These are phyloP conservation scores for Tolypocladium inflatum DNA, from an alignment of 2,329 filamentous ascomycete genomes.

Conservation along the genomic window DNA sequence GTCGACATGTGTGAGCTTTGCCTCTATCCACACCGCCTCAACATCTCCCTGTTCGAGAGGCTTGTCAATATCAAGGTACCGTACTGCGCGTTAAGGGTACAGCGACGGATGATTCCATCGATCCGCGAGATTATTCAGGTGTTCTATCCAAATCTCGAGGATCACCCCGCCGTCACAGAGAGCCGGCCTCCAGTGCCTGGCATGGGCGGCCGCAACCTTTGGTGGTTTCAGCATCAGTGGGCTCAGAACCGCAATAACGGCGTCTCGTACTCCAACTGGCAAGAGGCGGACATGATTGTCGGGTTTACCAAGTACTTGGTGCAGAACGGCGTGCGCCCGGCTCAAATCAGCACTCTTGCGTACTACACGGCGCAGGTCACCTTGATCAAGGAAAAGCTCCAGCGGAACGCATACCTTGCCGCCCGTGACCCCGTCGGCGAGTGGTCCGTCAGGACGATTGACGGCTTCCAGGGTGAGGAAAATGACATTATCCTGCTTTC, in stretches of 20 bases:
- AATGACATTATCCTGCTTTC: slow-evolving; percentile 78
- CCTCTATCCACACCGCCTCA: slow-evolving; percentile 52
- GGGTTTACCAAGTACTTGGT: slow-evolving; percentile 64
- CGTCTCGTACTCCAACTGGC: slow-evolving; percentile 54
- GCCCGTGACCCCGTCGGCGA: slow-evolving; percentile 18
- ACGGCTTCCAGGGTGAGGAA: slow-evolving; percentile 86
- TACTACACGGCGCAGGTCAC: slow-evolving; percentile 84
- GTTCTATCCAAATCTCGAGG: slow-evolving; percentile 35
- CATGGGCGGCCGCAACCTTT: slow-evolving; percentile 28
- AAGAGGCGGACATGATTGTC: slow-evolving; percentile 69
- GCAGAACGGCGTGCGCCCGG: slow-evolving; percentile 49
- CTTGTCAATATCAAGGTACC: slow-evolving; percentile 57
- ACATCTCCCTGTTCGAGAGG: slow-evolving; percentile 72
- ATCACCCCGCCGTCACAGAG: slow-evolving; percentile 31
- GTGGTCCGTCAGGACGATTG: slow-evolving; percentile 66
- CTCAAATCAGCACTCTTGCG: slow-evolving; percentile 68
- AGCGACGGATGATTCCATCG: slow-evolving; percentile 49
- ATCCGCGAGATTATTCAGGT: slow-evolving; percentile 34
- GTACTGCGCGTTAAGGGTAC: slow-evolving; percentile 54
- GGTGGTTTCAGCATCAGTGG: slow-evolving; percentile 44
- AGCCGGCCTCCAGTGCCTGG: slow-evolving; percentile 33
- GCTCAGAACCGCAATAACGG: slow-evolving; percentile 48
- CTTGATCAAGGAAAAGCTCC: slow-evolving; percentile 42
- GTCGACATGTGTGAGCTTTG: slow-evolving; percentile 54
- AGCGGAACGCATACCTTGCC: slow-evolving; percentile 16